Conservation (phyloP, 2,329 filamentous ascomycete genomes). For the Apiospora aurea region DNA sequence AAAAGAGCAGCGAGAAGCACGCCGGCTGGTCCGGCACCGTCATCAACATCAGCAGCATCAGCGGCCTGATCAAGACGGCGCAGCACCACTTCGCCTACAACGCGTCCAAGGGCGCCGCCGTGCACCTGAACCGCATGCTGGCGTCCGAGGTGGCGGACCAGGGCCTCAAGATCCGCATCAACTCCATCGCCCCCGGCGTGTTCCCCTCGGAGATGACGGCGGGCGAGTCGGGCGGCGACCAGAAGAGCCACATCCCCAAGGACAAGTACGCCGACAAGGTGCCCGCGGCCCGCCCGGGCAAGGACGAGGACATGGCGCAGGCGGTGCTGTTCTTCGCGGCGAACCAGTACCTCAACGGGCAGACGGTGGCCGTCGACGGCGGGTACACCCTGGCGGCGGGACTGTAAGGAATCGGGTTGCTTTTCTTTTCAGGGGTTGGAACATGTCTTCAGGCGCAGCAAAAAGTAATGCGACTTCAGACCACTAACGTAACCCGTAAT, state of each 20-base stretch:
- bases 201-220: slow-evolving; percentile 77
- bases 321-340: slow-evolving; percentile 63
- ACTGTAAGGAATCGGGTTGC: slow-evolving; percentile 32
- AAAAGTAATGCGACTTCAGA: neutral
- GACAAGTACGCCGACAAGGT: slow-evolving; percentile 66
- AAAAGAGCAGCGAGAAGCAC: slow-evolving; percentile 53
- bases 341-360: slow-evolving; percentile 54
- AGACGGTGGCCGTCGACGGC: slow-evolving; percentile 53
- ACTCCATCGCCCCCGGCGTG: slow-evolving; percentile 77
- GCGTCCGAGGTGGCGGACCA: slow-evolving; percentile 65
- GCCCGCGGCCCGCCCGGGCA: slow-evolving; percentile 71
- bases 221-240: slow-evolving; percentile 50
- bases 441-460: neutral
- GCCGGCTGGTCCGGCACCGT: slow-evolving; percentile 62
- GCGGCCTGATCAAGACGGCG: slow-evolving; percentile 66
- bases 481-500: neutral
- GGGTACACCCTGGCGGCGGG: slow-evolving; percentile 51
- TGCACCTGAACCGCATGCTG: slow-evolving; percentile 70
- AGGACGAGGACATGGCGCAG: slow-evolving; percentile 73
- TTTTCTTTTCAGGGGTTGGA: no score
- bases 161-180: slow-evolving; percentile 69
- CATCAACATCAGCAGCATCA: slow-evolving; percentile 73
- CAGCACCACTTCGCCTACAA: slow-evolving; percentile 74
- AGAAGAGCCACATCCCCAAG: slow-evolving; percentile 67
- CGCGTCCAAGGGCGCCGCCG: slow-evolving; percentile 68